A percentile compares a stretch with the other conserved stretches of the same genome.
These are phyloP conservation scores for Phytopythium boreale DNA, from an alignment of 352 stramenopile genomes.

Conservation along the genomic window DNA sequence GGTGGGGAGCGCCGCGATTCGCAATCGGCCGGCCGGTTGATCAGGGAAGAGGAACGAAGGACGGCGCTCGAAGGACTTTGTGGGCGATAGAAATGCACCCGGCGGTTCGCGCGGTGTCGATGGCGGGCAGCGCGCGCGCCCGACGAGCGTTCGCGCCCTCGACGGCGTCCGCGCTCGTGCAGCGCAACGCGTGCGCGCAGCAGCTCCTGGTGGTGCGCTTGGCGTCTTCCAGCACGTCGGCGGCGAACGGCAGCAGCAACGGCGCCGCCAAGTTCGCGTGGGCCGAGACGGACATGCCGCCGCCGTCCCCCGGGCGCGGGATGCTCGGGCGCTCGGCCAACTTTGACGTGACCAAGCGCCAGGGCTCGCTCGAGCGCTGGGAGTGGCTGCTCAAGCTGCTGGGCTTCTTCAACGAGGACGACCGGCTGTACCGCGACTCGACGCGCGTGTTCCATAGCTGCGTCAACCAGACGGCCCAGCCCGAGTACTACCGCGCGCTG, in stretches of 20 bases:
- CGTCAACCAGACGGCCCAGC: slow-evolving; percentile 74
- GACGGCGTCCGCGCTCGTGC: neutral
- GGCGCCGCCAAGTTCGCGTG: slow-evolving; percentile 48
- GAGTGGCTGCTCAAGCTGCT: slow-evolving; percentile 81
- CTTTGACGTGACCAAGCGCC: slow-evolving; percentile 73
- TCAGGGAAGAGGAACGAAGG: neutral
- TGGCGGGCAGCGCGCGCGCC: neutral
- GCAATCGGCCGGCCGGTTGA: neutral
- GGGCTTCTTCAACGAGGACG: slow-evolving; percentile 87
- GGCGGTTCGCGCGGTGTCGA: neutral
- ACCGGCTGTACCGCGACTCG: slow-evolving; percentile 69
- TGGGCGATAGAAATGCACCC: neutral
- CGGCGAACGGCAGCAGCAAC: neutral
- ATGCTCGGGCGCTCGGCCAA: slow-evolving; percentile 73
- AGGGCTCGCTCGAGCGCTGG: slow-evolving; percentile 66
- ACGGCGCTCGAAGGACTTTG: neutral
- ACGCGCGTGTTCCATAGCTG: slow-evolving; percentile 80
- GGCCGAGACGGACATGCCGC: slow-evolving; percentile 77
- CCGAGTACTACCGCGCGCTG: slow-evolving; percentile 70
- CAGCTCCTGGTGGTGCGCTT: slow-evolving; percentile 24
- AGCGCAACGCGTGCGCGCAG: neutral
- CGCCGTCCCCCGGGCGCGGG: slow-evolving; percentile 67
- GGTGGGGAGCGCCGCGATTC: neutral
- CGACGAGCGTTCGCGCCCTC: neutral
- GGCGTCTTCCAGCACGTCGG: slow-evolving; percentile 11